Percentiles rank a stretch among this genome's conserved stretches.
Evolutionary conservation across 164 flowering plant species (phyloP).

Genomic region (Aristolochia contorta): DNA sequence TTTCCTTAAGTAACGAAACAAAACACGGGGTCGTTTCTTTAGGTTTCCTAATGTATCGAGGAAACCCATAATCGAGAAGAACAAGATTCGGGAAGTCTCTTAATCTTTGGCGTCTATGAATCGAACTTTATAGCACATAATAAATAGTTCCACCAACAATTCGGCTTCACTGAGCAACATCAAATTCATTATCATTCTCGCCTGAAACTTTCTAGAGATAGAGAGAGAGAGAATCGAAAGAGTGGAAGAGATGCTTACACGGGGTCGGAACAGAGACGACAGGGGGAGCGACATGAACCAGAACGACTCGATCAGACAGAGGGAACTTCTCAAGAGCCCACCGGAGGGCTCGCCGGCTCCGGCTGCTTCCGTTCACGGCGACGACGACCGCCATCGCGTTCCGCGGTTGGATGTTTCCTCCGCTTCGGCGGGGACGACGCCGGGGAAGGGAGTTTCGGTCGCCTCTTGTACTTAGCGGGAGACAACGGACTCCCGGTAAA

Average conservation of each 20-base stretch:
- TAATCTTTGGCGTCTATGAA: not conserved
- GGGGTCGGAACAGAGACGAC: constrained; percentile 64
- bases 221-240: not conserved
- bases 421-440: no score
- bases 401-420: not conserved
- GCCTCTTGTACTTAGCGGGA: no score
- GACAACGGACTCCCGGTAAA: no score
- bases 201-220: not conserved
- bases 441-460: no score
- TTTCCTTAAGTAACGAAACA: no score
- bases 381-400: constrained; percentile 41
- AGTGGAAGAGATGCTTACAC: constrained; percentile 27
- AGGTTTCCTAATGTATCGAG: no score
- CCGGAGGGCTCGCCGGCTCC: constrained; percentile 55
- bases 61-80: not conserved
- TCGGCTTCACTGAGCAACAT: not conserved
- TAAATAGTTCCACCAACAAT: not conserved
- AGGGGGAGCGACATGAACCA: constrained; percentile 63
- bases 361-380: constrained; percentile 36
- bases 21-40: no score
- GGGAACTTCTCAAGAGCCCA: constrained; percentile 72
- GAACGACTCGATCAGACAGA: constrained; percentile 38
- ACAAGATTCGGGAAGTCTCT: not conserved
- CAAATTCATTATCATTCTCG: not conserved
- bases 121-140: not conserved